Evolutionary conservation across 2,329 filamentous ascomycete species (phyloP), one percentile per base, ranked within the genome.

Genomic region (Penicillium sp.): DNA sequence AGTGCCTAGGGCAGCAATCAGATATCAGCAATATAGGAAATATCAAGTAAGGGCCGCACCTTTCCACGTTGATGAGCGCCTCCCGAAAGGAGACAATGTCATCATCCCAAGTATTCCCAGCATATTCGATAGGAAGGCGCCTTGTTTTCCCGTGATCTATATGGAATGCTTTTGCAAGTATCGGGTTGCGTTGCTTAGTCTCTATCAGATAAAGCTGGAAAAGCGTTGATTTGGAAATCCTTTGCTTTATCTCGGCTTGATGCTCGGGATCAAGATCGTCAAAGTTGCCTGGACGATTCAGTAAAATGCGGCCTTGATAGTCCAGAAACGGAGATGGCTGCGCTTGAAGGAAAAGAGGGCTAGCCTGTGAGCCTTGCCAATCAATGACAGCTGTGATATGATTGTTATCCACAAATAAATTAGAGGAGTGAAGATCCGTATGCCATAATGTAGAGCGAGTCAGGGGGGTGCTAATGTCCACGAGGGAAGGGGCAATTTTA

Each of bases 361-460:
- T 55, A 13, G 53, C 51, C 49, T 60, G 69, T 8, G 40, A 50
- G 13, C 60, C 57, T 48, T 71, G 63, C 67, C 68, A 72, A 49
- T 73, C 66, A 36, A 73, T 70, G 4, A 73, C 36, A 35, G 61
- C 57, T 6, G 63, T 62, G 25, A 72, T 61, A 29, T 47, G 50
- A 16, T 58, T 45, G n/a, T 64, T 21, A 18, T 55, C 16, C 9
- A 70, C 57, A 43, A 71, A 71, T 16, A 72, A 50, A 41, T 70
- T 72, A 2, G 51, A 50, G 11, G 60, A 43, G 46, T 65, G 62
- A 17, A 71, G 48, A 51, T 71, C 65, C 20, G 47, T 53, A 53
- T 73, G 65, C 63, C 60, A 70, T 23, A 73, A 41, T n/a, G 57
- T 57, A 11, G 66, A 49, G 25, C 45, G 39, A 33, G 47, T 26